Conservation (phyloP, 305 asterid genomes). For the Caryopteris hybrid region DNA sequence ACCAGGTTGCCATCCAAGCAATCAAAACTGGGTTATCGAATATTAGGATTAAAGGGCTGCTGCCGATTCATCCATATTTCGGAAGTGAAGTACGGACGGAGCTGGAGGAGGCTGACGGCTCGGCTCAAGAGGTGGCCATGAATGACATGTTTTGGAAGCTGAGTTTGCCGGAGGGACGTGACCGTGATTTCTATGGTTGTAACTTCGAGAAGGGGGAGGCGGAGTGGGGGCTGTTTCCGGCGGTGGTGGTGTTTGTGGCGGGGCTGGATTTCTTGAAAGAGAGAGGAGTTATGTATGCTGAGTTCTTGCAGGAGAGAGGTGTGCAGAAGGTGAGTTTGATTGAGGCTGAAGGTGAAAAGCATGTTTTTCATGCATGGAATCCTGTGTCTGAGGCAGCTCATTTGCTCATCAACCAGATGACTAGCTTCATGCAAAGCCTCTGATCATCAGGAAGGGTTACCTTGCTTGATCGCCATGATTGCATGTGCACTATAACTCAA, state of each 20-base stretch:
- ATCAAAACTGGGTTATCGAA: too few relatives aligned
- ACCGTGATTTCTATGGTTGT: constrained; percentile 59
- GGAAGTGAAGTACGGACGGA: constrained; percentile 53
- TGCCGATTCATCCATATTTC: constrained; percentile 73
- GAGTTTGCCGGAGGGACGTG: constrained; percentile 55
- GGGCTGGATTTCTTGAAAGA: constrained; percentile 71
- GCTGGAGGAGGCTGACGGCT: constrained; percentile 39
- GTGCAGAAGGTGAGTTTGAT: constrained; percentile 48
- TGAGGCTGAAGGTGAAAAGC: constrained; percentile 55
- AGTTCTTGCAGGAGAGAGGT: constrained; percentile 46
- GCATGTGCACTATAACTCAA: too few relatives aligned
- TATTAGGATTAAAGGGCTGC: constrained; percentile 48
- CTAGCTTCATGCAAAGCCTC: constrained; percentile 30
- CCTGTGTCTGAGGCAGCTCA: constrained; percentile 59
- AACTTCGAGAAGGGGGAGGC: constrained; percentile 36
- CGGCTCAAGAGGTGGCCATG: constrained; percentile 36
- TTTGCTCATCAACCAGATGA: constrained; percentile 51
- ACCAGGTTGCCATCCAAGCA: constrained; percentile 38
- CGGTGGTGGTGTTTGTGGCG: constrained; percentile 55
- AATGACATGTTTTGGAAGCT: constrained; percentile 77
- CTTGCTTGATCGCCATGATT: too few relatives aligned
- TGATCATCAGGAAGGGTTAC: not conserved
- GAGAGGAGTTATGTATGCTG: constrained; percentile 62
- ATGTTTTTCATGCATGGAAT: constrained; percentile 57
- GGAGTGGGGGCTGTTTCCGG: constrained; percentile 53